Evolutionary conservation across 164 flowering plant species (phyloP).

Genomic region (Tinospora cordifolia): DNA sequence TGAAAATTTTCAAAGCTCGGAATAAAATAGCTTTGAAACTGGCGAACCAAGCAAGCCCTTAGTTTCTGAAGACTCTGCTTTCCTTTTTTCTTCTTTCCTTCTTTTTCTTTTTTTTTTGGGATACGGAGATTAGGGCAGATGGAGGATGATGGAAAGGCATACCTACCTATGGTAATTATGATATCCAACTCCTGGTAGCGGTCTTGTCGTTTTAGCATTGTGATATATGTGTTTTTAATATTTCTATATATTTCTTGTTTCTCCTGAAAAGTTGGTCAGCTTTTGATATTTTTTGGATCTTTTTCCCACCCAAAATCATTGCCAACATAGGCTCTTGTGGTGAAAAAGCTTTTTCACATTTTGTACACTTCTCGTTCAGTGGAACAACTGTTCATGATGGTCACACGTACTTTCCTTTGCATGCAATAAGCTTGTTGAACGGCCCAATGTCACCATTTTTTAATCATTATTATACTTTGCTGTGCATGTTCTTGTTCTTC

Average conservation of each 20-base stretch:
- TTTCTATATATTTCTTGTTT: not conserved
- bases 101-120: not conserved
- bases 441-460: not conserved
- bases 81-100: not conserved
- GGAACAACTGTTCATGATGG: not conserved
- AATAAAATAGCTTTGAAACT: too few species aligned
- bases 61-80: too few species aligned
- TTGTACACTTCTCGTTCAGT: not conserved
- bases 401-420: not conserved
- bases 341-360: not conserved
- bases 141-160: conserved; percentile 5
- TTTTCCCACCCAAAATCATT: conserved; percentile 9
- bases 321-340: not conserved
- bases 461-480: not conserved
- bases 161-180: conserved; percentile 12
- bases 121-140: conserved; percentile 2
- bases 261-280: conserved; percentile 8
- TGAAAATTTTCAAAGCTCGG: too few species aligned
- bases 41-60: too few species aligned
- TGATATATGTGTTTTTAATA: not conserved
- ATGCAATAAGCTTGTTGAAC: conserved; percentile 1
- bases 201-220: conserved; percentile 13
- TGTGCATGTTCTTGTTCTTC: not conserved
- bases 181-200: conserved; percentile 4
- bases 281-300: conserved; percentile 5